Evolutionary conservation across 768 basidiomycete species (phyloP).

Genomic region (Tephrocybe sp.): DNA sequence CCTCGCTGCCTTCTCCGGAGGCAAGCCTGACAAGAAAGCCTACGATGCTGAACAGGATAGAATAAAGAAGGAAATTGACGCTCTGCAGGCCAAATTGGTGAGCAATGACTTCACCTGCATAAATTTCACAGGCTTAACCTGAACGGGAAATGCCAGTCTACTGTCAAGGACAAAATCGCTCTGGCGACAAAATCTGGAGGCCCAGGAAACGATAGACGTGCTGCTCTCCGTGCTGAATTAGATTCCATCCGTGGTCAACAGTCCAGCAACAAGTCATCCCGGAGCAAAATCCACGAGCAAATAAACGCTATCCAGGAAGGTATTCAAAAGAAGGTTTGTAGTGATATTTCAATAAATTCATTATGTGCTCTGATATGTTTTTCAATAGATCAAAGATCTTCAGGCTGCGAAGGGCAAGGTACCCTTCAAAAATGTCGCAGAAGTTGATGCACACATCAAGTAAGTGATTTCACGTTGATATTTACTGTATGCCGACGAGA

Average conservation of each 20-base stretch:
- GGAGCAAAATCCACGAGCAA: constrained; percentile 73
- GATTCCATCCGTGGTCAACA: constrained; percentile 78
- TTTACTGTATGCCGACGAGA: constrained; percentile 77
- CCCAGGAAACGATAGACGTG: constrained; percentile 68
- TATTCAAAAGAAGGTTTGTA: constrained; percentile 74
- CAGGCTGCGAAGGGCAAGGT: constrained; percentile 77
- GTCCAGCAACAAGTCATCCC: constrained; percentile 66
- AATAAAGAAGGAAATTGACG: constrained; percentile 82
- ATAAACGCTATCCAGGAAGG: constrained; percentile 75
- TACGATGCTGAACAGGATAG: constrained; percentile 84
- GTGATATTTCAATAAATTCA: neutral
- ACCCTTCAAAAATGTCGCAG: constrained; percentile 75
- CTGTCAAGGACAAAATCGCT: constrained; percentile 74
- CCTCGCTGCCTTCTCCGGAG: constrained; percentile 35
- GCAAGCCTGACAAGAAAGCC: constrained; percentile 81
- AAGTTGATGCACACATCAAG: constrained; percentile 87
- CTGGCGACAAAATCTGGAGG: constrained; percentile 53
- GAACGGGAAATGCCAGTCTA: constrained; percentile 41
- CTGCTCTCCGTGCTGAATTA: constrained; percentile 73
- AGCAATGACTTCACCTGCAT: constrained; percentile 29
- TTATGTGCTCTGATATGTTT: neutral
- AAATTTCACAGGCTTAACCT: constrained; percentile 9
- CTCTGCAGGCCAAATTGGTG: constrained; percentile 75
- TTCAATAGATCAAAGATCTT: constrained; percentile 74
- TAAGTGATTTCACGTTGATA: constrained; percentile 34